phyloP scores from a whole-genome alignment of 164 flowering plant species.

The Macadamia tetraphylla region DNA sequence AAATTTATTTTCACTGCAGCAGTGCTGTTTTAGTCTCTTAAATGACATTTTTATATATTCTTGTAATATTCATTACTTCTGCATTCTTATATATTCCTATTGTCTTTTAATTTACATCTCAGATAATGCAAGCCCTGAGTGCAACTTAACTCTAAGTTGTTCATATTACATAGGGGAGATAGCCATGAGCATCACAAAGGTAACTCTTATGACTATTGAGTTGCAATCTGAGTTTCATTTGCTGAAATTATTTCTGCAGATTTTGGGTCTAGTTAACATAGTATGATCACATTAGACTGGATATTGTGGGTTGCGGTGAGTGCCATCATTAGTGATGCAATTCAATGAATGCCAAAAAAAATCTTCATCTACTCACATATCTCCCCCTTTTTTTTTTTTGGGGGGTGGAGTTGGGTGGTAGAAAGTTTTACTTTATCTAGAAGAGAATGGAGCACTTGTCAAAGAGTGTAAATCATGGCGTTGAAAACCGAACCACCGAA shows the following conservation, averaged over 20 bases:
- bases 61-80: too few species aligned
- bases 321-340: too few species aligned
- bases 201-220: constrained; percentile 13
- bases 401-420: too few species aligned
- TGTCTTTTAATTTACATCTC: constrained; percentile 8
- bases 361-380: too few species aligned
- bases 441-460: too few species aligned
- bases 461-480: too few species aligned
- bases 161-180: constrained; percentile 84
- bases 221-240: not conserved
- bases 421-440: too few species aligned
- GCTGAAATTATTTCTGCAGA: not conserved
- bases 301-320: too few species aligned
- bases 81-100: not conserved
- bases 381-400: too few species aligned
- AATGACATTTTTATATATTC: not conserved
- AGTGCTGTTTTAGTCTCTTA: not conserved
- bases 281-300: too few species aligned
- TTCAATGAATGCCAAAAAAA: too few species aligned
- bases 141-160: constrained; percentile 69
- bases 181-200: constrained; percentile 83
- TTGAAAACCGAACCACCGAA: too few species aligned
- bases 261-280: not conserved
- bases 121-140: constrained; percentile 87
- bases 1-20: not conserved